Conservation (phyloP, 495 filamentous ascomycete species). For the Podospora comata region DNA sequence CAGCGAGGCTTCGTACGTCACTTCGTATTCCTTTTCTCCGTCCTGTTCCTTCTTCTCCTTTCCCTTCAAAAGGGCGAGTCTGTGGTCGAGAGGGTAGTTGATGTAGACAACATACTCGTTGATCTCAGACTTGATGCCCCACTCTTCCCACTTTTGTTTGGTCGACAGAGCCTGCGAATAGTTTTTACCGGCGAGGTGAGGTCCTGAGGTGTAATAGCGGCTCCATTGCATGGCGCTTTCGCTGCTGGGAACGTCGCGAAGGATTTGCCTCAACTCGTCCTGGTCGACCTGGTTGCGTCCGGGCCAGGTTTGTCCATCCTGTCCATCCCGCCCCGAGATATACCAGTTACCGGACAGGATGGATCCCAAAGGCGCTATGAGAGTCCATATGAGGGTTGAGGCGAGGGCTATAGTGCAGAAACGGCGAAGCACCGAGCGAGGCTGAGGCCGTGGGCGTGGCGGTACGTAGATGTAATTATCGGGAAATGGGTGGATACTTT, state of each 20-base stretch:
- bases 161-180: constrained; percentile 86
- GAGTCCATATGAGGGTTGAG: constrained; percentile 53
- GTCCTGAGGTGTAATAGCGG: constrained; percentile 82
- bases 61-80: constrained; percentile 62
- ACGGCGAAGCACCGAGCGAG: constrained; percentile 64
- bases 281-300: constrained; percentile 47
- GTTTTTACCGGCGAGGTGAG: constrained; percentile 88
- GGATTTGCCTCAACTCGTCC: constrained; percentile 64
- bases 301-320: constrained; percentile 16
- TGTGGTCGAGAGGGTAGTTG: constrained; percentile 81
- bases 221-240: constrained; percentile 76
- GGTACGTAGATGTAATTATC: constrained; percentile 13
- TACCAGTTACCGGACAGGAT: constrained; percentile 36
- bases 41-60: constrained; percentile 56
- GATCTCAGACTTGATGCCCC: constrained; percentile 70
- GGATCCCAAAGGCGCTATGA: constrained; percentile 61
- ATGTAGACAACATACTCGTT: constrained; percentile 84
- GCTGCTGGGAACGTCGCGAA: constrained; percentile 67
- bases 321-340: constrained; percentile 47
- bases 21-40: constrained; percentile 45
- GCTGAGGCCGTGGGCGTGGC: constrained; percentile 63
- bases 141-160: constrained; percentile 75
- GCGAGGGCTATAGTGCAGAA: constrained; percentile 65
- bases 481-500: constrained; percentile 29
- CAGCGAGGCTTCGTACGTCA: constrained; percentile 75